Conservation (phyloP, 2,329 filamentous ascomycete genomes). For the Fusarium tupiense region DNA sequence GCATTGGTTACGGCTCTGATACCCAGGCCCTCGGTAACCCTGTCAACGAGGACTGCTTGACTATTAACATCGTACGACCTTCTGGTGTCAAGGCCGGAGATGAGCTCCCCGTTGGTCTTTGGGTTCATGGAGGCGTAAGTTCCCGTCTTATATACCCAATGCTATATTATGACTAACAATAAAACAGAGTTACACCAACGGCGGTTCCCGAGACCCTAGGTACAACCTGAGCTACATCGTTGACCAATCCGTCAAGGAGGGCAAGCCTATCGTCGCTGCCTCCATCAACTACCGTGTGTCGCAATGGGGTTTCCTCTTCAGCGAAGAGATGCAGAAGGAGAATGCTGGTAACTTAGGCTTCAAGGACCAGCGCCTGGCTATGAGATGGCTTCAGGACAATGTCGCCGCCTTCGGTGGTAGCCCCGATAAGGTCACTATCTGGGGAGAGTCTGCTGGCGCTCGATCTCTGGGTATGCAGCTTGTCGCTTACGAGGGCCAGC, state of each 20-base stretch:
- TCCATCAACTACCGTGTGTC: conserved; percentile 62
- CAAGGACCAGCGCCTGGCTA: conserved; percentile 59
- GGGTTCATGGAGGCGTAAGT: conserved; percentile 62
- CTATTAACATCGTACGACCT: conserved; percentile 41
- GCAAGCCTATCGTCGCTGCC: conserved; percentile 60
- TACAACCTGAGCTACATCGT: conserved; percentile 72
- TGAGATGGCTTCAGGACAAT: conserved; percentile 62
- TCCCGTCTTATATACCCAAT: neutral
- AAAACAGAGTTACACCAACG: conserved; percentile 38
- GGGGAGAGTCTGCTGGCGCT: conserved; percentile 64
- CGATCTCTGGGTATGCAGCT: conserved; percentile 61
- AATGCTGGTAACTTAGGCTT: conserved; percentile 62
- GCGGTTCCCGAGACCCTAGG: conserved; percentile 46
- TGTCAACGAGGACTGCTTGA: conserved; percentile 41
- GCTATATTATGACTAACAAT: conserved; percentile 4
- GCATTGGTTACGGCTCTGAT: conserved; percentile 61
- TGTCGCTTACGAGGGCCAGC: conserved; percentile 61
- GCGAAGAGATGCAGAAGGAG: conserved; percentile 52
- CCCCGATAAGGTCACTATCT: conserved; percentile 58
- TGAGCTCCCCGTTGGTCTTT: conserved; percentile 65
- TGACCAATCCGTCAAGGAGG: conserved; percentile 55
- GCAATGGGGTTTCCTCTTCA: conserved; percentile 62
- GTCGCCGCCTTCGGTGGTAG: conserved; percentile 61
- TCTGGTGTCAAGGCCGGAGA: conserved; percentile 43
- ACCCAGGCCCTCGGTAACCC: conserved; percentile 30